Base-by-base conservation (phyloP, 495 filamentous ascomycete species). In the Podospora comata region DNA sequence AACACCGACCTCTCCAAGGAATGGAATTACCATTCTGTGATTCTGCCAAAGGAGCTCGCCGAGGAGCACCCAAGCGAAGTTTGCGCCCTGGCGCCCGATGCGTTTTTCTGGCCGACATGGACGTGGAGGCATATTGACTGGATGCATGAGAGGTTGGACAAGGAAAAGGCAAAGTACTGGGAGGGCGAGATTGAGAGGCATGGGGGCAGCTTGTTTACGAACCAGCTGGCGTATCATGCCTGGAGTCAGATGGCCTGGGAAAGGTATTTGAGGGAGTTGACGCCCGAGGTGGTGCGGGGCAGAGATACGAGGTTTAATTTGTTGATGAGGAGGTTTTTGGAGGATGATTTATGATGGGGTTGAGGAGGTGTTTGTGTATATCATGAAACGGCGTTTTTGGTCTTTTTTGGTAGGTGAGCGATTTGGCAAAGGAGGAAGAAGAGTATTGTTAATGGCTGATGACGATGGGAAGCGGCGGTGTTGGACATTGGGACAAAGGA, bases 61-160 rank as follows among this genome's bases (percentile, higher is more conserved):
- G 57, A 72, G 16, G 62, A 71, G 13, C 73, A 80, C 57, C 77
- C 76, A 0, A 67, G 76, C 16, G 80, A 83, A 48, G 74, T 82
- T 27, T 84, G 82, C 74, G 64, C 76, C 13, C 64, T 84, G 19
- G 72, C 82, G 0, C 81, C 82, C 5, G 73, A 77, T 30, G 74
- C 76, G 28, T 84, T 84, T 71, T 83, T 82, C 71, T 84, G 82
- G 82, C 82, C 82, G 5, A 83, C 80, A 4, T 84, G 82, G 82
- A 83, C 82, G 0, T 80, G 77, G 71, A 67, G 72, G 54, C 79
- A 83, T 67, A 73, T 83, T 59, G 74, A 79, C 56, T 84, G 79
- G 68, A 84, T 84, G 82, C 80, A 84, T 64, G 67, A 79, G 62
- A 69, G 68, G 28, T 70, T 84, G 5, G 74, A 69, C 27, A 67